A percentile compares a stretch with the other conserved stretches of the same genome.
phyloP scores from a whole-genome alignment of 1,139 yeast genomes.

The Blastobotrys apis region DNA sequence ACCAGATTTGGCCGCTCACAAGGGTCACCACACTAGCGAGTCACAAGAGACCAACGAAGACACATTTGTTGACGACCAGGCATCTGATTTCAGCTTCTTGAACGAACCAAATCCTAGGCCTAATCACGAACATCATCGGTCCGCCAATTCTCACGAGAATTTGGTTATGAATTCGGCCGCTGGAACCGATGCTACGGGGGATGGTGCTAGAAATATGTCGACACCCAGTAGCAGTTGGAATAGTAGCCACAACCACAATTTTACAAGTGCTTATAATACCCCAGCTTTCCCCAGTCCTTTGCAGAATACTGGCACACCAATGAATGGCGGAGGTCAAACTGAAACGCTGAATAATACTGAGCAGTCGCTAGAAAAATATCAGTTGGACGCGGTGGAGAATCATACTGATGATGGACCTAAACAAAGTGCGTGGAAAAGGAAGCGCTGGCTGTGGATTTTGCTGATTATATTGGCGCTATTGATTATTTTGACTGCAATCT shows the following conservation, averaged over 20 bases:
- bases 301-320: background rate
- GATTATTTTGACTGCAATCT: constrained; percentile 28
- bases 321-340: background rate
- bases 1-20: background rate
- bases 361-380: constrained; percentile 7
- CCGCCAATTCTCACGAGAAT: background rate
- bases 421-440: constrained; percentile 13
- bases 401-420: background rate
- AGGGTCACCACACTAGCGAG: background rate
- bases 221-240: no score
- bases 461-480: constrained; percentile 20
- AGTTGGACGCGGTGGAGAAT: background rate
- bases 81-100: constrained; percentile 11
- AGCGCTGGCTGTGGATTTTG: constrained; percentile 15
- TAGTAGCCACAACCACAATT: no score
- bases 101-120: background rate
- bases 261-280: constrained; percentile 8
- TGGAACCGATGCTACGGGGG: background rate
- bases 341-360: background rate
- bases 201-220: background rate
- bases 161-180: background rate
- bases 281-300: constrained; percentile 11
- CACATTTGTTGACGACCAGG: background rate
- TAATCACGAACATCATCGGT: background rate
- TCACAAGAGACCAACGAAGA: background rate